Conservation (phyloP, 495 filamentous ascomycete genomes). For the Talaromyces borbonicus region DNA sequence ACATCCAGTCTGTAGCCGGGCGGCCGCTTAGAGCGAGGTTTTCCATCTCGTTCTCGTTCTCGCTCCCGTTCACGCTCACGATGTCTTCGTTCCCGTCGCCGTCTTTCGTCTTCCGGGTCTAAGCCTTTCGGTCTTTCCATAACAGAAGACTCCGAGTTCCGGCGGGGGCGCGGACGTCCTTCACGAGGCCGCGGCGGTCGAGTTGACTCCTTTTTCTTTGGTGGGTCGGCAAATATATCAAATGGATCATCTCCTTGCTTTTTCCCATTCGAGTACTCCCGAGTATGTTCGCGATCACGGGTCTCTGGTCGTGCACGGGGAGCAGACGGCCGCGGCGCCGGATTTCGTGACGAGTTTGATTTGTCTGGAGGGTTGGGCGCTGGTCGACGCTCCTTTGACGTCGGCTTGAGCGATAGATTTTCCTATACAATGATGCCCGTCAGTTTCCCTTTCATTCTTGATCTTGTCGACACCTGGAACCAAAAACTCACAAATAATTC, state of each 20-base stretch:
- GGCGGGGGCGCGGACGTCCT: conserved; percentile 50
- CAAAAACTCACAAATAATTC: conserved; percentile 77
- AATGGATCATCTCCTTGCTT: conserved; percentile 29
- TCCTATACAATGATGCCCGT: conserved; percentile 18
- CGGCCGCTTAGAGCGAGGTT: conserved; percentile 35
- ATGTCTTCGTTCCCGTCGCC: conserved; percentile 58
- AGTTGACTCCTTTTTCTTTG: conserved; percentile 21
- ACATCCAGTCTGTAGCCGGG: conserved; percentile 67
- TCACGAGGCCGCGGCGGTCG: conserved; percentile 15
- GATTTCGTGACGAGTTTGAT: conserved; percentile 16
- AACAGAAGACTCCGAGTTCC: conserved; percentile 92
- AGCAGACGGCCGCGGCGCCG: conserved; percentile 23
- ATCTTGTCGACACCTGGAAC: neutral
- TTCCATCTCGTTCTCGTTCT: conserved; percentile 55
- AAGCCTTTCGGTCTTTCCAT: conserved; percentile 54
- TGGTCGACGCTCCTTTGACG: conserved; percentile 31
- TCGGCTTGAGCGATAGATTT: conserved; percentile 33
- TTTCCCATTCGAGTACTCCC: conserved; percentile 28
- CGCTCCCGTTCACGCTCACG: conserved; percentile 67
- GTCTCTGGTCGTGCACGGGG: conserved; percentile 35
- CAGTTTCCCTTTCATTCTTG: neutral
- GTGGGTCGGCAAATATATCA: conserved; percentile 54
- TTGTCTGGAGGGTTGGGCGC: conserved; percentile 26
- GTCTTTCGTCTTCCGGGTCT: conserved; percentile 65
- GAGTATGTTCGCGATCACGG: conserved; percentile 52